These are phyloP conservation scores for Macrotyloma uniflorum DNA, from an alignment of 306 rosid species.

Conservation along the genomic window DNA sequence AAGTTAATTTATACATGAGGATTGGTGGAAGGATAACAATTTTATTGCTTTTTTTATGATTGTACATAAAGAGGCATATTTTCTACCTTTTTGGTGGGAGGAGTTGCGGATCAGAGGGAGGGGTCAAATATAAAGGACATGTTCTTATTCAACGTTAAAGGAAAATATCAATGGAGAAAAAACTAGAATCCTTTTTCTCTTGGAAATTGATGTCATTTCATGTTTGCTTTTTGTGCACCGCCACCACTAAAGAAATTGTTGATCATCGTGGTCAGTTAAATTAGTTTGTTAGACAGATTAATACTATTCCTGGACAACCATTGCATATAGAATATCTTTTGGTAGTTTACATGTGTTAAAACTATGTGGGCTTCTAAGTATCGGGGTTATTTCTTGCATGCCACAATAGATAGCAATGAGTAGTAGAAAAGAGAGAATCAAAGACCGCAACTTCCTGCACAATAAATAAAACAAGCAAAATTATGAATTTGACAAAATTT, in stretches of 20 bases:
- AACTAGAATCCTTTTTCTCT: not conserved
- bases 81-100: not conserved
- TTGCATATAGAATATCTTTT: no score
- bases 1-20: conserved; percentile 29
- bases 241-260: conserved; percentile 31
- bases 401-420: no score
- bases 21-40: not conserved
- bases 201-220: conserved; percentile 1
- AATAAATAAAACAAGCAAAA: no score
- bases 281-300: not conserved
- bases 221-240: not conserved
- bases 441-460: no score
- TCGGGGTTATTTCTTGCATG: no score
- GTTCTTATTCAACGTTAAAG: not conserved
- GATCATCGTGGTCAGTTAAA: not conserved
- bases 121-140: not conserved
- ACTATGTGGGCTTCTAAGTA: no score
- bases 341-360: no score
- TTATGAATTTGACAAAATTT: no score
- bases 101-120: not conserved
- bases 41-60: no score
- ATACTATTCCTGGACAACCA: no score
- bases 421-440: no score
- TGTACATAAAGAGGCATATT: no score
- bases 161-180: not conserved